phyloP scores from a whole-genome alignment of 805 yeast species.

The Torulaspora franciscae region DNA sequence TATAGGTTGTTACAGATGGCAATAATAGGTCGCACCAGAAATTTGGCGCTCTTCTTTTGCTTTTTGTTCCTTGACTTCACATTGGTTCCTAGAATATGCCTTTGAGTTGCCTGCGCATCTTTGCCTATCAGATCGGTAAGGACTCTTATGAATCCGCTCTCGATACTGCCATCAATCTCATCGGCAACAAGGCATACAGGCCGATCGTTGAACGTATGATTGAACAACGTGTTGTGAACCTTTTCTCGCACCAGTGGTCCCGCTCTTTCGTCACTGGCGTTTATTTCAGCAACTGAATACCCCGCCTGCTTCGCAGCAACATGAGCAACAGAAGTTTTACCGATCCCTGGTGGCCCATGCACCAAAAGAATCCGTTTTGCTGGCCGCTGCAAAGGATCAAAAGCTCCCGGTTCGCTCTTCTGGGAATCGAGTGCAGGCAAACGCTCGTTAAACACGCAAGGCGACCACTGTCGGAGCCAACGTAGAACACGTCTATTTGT shows the following conservation, averaged over 20 bases:
- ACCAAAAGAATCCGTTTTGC: slow-evolving; percentile 60
- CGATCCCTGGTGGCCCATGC: slow-evolving; percentile 92
- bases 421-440: slow-evolving; percentile 23
- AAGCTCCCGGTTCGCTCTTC: slow-evolving; percentile 13
- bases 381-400: slow-evolving; percentile 57
- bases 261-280: slow-evolving; percentile 77
- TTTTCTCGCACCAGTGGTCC: slow-evolving; percentile 53
- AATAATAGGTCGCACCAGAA: slow-evolving; percentile 76
- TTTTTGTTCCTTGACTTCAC: slow-evolving; percentile 19
- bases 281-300: slow-evolving; percentile 73
- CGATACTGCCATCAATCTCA: slow-evolving; percentile 81
- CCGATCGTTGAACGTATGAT: slow-evolving; percentile 59
- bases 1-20: slow-evolving; percentile 89
- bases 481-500: slow-evolving; percentile 53
- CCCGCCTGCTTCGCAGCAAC: slow-evolving; percentile 78
- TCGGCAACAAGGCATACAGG: slow-evolving; percentile 85
- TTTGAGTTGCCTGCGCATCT: slow-evolving; percentile 51
- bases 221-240: slow-evolving; percentile 56
- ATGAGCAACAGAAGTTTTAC: slow-evolving; percentile 87
- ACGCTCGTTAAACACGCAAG: slow-evolving; percentile 49
- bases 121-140: slow-evolving; percentile 52
- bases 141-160: slow-evolving; percentile 55
- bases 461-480: slow-evolving; percentile 68
- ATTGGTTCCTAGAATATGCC: slow-evolving; percentile 21
- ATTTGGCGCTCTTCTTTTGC: slow-evolving; percentile 37